A percentile compares a stretch with the other conserved stretches of the same genome.
phyloP scores from a whole-genome alignment of 331 rosid species.

The Pyrus hybrid region DNA sequence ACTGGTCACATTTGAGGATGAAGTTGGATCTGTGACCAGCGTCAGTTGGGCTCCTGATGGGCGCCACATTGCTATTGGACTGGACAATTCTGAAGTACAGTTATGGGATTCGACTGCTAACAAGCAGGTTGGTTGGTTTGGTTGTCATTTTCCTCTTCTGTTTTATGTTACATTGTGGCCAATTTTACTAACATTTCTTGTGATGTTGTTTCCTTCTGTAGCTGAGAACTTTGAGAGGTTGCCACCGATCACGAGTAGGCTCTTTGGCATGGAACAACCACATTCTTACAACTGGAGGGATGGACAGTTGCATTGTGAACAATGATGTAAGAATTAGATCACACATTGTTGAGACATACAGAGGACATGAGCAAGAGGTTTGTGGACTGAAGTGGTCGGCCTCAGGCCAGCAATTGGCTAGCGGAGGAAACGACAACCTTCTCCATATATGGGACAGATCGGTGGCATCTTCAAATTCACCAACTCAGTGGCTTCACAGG shows the following conservation, averaged over 20 bases:
- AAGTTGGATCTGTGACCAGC: constrained; percentile 70
- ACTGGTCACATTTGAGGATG: constrained; percentile 65
- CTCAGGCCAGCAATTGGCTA: constrained; percentile 32
- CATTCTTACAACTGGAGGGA: constrained; percentile 78
- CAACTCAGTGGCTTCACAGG: constrained; percentile 77
- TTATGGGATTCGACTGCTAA: constrained; percentile 66
- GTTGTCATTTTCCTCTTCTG: neutral
- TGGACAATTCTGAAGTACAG: constrained; percentile 72
- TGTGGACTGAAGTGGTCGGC: constrained; percentile 48
- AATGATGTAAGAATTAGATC: constrained; percentile 51
- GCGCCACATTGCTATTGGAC: constrained; percentile 65
- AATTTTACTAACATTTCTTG: neutral
- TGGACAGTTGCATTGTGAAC: constrained; percentile 63
- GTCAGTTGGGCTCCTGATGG: constrained; percentile 94
- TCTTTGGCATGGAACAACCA: constrained; percentile 83
- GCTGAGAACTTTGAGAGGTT: constrained; percentile 60
- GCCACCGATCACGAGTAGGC: constrained; percentile 63
- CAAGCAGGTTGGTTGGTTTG: constrained; percentile 25
- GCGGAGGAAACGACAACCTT: constrained; percentile 43
- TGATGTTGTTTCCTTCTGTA: constrained; percentile 16
- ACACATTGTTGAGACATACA: constrained; percentile 31
- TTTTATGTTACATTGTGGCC: neutral
- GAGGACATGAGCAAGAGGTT: constrained; percentile 38
- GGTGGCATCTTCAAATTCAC: constrained; percentile 41
- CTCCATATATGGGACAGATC: constrained; percentile 42